Evolutionary conservation across 1,139 yeast genomes (phyloP).

Genomic region (Kurtzmaniella quercitrusa): DNA sequence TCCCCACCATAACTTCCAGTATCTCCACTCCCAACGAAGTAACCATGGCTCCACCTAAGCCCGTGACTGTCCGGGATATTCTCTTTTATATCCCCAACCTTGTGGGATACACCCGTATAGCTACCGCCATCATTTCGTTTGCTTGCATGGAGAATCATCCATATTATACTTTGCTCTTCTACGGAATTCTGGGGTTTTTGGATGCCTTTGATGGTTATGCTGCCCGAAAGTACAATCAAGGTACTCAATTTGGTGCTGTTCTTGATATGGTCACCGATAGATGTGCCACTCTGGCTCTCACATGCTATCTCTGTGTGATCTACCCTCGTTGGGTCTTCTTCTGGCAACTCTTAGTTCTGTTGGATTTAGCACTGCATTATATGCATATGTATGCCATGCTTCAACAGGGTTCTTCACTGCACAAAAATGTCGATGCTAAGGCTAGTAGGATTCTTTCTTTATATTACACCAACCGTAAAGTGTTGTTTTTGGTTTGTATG

Average conservation of each 20-base stretch:
- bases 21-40: no score
- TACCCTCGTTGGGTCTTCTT: constrained; percentile 63
- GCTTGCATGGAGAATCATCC: constrained; percentile 83
- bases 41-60: constrained; percentile 4
- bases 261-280: constrained; percentile 98
- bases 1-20: no score
- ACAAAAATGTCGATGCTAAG: constrained; percentile 75
- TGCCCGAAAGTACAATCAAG: constrained; percentile 85
- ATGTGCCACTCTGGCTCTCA: constrained; percentile 89
- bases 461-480: constrained; percentile 82
- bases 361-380: constrained; percentile 93
- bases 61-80: constrained; percentile 45
- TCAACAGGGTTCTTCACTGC: constrained; percentile 73
- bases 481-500: constrained; percentile 84
- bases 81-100: constrained; percentile 83
- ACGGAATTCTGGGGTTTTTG: constrained; percentile 83
- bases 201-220: constrained; percentile 98
- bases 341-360: constrained; percentile 83
- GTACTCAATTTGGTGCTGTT: constrained; percentile 92
- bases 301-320: constrained; percentile 76
- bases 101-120: constrained; percentile 82
- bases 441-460: constrained; percentile 70
- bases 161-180: constrained; percentile 65
- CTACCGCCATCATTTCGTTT: constrained; percentile 77
- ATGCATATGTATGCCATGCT: constrained; percentile 98